These are phyloP conservation scores for Candolleomyces aberdarensis DNA, from an alignment of 768 basidiomycete genomes.

Conservation along the genomic window DNA sequence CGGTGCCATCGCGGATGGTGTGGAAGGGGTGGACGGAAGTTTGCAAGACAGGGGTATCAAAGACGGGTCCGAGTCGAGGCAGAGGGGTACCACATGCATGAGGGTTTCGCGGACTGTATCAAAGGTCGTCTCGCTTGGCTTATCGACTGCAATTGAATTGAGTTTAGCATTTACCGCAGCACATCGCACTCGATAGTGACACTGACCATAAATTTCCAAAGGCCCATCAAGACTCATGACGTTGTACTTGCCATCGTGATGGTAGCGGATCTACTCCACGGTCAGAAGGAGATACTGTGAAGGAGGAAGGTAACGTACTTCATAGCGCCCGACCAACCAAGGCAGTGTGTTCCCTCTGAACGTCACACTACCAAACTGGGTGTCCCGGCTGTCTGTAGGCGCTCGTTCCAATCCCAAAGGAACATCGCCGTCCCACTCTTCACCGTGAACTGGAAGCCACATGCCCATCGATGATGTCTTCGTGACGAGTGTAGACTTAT, in stretches of 20 bases:
- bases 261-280: slow-evolving; percentile 67
- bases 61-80: slow-evolving; percentile 82
- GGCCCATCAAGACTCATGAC: slow-evolving; percentile 86
- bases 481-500: slow-evolving; percentile 79
- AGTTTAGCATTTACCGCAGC: slow-evolving; percentile 6
- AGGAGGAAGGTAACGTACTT: slow-evolving; percentile 44
- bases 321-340: slow-evolving; percentile 84
- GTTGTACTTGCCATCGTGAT: slow-evolving; percentile 97
- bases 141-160: slow-evolving; percentile 51
- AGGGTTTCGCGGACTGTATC: slow-evolving; percentile 62
- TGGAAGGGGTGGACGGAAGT: slow-evolving; percentile 25
- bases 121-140: slow-evolving; percentile 63
- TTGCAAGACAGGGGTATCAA: slow-evolving; percentile 73
- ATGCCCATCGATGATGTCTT: slow-evolving; percentile 81
- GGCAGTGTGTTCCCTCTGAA: slow-evolving; percentile 82
- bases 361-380: slow-evolving; percentile 60
- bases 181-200: background rate
- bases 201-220: slow-evolving; percentile 84
- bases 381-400: slow-evolving; percentile 34
- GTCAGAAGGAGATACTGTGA: background rate
- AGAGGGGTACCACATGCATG: slow-evolving; percentile 76
- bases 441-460: slow-evolving; percentile 90
- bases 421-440: slow-evolving; percentile 91
- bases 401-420: slow-evolving; percentile 48
- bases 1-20: slow-evolving; percentile 14